These are phyloP conservation scores for Teunomyces atbi DNA, from an alignment of 805 yeast species.

Conservation along the genomic window DNA sequence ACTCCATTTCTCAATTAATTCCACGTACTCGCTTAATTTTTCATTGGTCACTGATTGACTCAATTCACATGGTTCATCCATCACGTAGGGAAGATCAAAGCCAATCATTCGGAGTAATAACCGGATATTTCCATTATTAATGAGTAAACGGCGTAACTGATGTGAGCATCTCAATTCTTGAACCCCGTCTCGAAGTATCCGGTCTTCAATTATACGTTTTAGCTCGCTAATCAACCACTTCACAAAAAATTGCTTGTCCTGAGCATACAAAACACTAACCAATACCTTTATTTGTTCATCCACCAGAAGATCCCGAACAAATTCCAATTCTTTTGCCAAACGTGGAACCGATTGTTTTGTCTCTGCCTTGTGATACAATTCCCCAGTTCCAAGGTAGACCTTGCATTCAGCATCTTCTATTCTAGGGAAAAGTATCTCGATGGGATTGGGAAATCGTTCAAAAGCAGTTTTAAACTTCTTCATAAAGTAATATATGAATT, in stretches of 20 bases:
- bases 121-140: constrained; percentile 50
- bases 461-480: constrained; percentile 49
- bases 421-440: constrained; percentile 70
- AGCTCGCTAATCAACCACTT: constrained; percentile 44
- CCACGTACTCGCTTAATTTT: constrained; percentile 31
- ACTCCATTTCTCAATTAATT: constrained; percentile 43
- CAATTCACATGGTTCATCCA: constrained; percentile 41
- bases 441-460: constrained; percentile 51
- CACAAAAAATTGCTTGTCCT: constrained; percentile 42
- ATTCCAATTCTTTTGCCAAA: constrained; percentile 36
- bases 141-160: constrained; percentile 28
- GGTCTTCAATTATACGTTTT: constrained; percentile 24
- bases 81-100: constrained; percentile 39
- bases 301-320: constrained; percentile 25
- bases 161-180: constrained; percentile 14
- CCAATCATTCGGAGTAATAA: constrained; percentile 45
- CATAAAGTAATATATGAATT: constrained; percentile 66
- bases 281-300: constrained; percentile 52
- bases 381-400: constrained; percentile 63
- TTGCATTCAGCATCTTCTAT: constrained; percentile 43
- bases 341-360: constrained; percentile 17
- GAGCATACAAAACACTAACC: constrained; percentile 47
- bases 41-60: constrained; percentile 29
- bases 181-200: constrained; percentile 9
- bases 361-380: constrained; percentile 31